phyloP scores from a whole-genome alignment of 208 protist species.

The Leishmania guyanensis region DNA sequence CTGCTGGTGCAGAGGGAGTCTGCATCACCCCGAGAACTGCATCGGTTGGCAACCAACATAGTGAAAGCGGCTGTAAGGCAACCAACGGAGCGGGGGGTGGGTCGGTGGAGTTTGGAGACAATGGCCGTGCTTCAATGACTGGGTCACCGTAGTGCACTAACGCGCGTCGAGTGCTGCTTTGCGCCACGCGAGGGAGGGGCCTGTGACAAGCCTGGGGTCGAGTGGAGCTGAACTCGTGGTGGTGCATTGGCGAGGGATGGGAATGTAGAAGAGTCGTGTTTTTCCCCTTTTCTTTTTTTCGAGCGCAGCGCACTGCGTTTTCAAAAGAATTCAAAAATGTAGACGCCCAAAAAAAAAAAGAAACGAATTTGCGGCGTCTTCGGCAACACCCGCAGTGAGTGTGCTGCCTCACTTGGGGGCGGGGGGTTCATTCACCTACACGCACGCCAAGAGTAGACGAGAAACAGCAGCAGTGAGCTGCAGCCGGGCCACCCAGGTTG shows the following conservation, averaged over 20 bases:
- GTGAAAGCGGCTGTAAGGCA: neutral
- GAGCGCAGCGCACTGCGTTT: neutral
- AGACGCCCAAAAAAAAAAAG: neutral
- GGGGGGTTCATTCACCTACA: neutral
- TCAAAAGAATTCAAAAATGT: neutral
- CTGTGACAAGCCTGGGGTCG: too few species aligned
- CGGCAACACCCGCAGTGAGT: neutral
- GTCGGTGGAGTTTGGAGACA: neutral
- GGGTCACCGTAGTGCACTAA: neutral
- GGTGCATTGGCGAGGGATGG: too few species aligned
- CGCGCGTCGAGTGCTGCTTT: neutral
- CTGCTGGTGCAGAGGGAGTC: neutral
- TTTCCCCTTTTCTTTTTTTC: neutral
- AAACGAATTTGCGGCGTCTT: neutral
- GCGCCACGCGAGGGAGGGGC: neutral
- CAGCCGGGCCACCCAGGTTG: neutral
- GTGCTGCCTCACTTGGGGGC: neutral
- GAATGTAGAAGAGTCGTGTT: too few species aligned
- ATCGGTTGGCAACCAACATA: neutral
- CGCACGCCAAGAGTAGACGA: neutral
- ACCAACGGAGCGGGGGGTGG: neutral
- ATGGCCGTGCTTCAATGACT: neutral
- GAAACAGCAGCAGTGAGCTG: neutral
- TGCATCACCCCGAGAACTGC: neutral
- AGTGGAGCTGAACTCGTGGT: too few species aligned